Percentiles rank a stretch among this genome's conserved stretches.
Conservation (phyloP, 192 early-diverging fungal genomes). For the Linnemannia elongata region DNA sequence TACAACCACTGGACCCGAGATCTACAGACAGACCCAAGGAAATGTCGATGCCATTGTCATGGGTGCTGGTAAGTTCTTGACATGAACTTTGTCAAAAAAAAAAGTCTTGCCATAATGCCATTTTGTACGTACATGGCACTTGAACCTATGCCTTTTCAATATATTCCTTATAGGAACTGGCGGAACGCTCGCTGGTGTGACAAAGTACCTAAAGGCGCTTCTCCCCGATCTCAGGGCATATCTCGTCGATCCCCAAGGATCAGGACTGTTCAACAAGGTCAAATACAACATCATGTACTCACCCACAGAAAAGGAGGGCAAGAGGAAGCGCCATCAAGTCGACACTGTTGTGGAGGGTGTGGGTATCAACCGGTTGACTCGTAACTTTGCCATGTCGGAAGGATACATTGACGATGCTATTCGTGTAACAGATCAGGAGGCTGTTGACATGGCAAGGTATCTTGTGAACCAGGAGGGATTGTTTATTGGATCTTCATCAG, state of each 20-base stretch:
- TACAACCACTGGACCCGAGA: slow-evolving; percentile 89
- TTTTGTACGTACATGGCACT: not conserved
- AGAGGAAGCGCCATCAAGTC: slow-evolving; percentile 92
- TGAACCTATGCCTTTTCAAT: too few species aligned
- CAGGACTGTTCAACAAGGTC: slow-evolving; percentile 92
- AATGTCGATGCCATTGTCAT: slow-evolving; percentile 88
- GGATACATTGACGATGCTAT: slow-evolving; percentile 85
- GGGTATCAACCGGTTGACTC: slow-evolving; percentile 93
- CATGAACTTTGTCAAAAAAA: not conserved
- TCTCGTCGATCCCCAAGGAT: slow-evolving; percentile 94
- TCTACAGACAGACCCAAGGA: slow-evolving; percentile 80
- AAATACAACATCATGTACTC: slow-evolving; percentile 94
- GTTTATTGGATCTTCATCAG: slow-evolving; percentile 91
- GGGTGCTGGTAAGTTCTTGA: slow-evolving; percentile 75
- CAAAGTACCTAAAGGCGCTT: slow-evolving; percentile 83
- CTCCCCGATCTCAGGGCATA: slow-evolving; percentile 74
- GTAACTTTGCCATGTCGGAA: slow-evolving; percentile 80
- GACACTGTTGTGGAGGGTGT: slow-evolving; percentile 98
- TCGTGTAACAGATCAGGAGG: slow-evolving; percentile 88
- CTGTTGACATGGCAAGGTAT: slow-evolving; percentile 90
- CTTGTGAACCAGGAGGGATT: slow-evolving; percentile 87
- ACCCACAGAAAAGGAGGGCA: slow-evolving; percentile 89
- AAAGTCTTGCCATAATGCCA: not conserved
- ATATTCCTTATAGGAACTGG: slow-evolving; percentile 74
- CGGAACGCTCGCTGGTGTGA: slow-evolving; percentile 92